Evolutionary conservation across 2,329 filamentous ascomycete genomes (phyloP), one percentile per base, ranked within the genome.

Genomic region (Sporothrix brasiliensis): DNA sequence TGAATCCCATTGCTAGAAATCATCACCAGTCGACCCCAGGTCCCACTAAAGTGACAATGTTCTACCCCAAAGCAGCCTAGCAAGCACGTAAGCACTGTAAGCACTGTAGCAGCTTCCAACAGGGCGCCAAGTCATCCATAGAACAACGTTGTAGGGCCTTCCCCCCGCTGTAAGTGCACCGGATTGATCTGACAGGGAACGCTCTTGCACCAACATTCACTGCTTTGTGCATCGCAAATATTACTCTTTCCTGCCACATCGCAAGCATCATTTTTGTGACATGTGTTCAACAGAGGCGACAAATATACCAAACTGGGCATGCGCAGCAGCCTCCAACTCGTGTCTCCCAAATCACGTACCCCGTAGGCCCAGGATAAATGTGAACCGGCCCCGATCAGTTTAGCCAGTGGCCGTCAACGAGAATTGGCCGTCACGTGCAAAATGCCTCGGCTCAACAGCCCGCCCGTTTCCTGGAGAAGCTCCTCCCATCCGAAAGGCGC

Each of bases 381-480:
- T 7, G 34, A 34, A 34, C 34, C 34, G 11, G 52, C 54, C 56
- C 56, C 41, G 56, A 60, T 4, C 19, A 7, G 24, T 58, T 11
- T 7, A 19, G 53, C 16, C 4, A 14, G 5, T 19, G 14, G 14
- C 14, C 41, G n/a, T 3, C 39, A 14, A 11, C 63, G 27, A n/a
- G 24, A 30, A 34, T 1, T 34, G 24, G 30, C 14, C 52, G 52
- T 67, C 65, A 67, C 65, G 65, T 67, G 65, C 65, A 56, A 56
- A n/a, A 47, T 67, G 65, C 65, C 65, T 67, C 65, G 65, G 65
- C 65, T 30, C 65, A 30, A 14, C 24, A 50, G 49, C 27, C 27
- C 27, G 27, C 27, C 4, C 27, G 27, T 1, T 34, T 21, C 27
- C 44, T 39, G 27, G 27, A 4, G 27, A 30, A 3, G 27, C 4